These are phyloP conservation scores for Geotrichum carabidarum DNA, from an alignment of 1,139 yeast species.

Conservation along the genomic window DNA sequence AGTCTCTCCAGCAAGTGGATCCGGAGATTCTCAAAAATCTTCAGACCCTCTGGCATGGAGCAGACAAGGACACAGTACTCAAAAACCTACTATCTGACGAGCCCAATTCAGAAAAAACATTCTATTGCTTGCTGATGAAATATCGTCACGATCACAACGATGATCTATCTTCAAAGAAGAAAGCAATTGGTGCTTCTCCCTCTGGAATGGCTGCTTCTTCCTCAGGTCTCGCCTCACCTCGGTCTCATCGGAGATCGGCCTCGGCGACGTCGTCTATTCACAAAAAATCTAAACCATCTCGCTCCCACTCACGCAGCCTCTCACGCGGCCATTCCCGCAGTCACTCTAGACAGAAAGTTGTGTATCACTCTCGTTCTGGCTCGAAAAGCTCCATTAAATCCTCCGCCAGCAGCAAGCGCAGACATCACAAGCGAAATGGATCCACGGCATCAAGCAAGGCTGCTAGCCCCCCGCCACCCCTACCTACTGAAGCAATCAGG, in stretches of 20 bases:
- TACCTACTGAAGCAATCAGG: constrained; percentile 17
- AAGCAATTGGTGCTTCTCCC: neutral
- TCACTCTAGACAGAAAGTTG: neutral
- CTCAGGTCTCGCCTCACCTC: neutral
- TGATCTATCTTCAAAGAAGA: constrained; percentile 5
- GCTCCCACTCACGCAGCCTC: constrained; percentile 12
- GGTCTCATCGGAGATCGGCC: neutral
- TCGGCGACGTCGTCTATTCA: neutral
- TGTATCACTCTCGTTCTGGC: constrained; percentile 7
- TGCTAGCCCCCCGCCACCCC: constrained; percentile 16
- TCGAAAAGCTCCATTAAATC: constrained; percentile 10
- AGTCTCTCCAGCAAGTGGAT: constrained; percentile 59
- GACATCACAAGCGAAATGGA: neutral
- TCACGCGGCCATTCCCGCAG: constrained; percentile 5
- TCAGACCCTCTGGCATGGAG: constrained; percentile 88
- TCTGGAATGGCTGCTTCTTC: neutral
- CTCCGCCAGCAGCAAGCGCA: constrained; percentile 8
- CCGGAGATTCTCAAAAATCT: constrained; percentile 76
- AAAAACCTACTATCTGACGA: constrained; percentile 53
- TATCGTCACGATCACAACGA: constrained; percentile 71
- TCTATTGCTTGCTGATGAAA: constrained; percentile 74
- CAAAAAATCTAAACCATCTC: neutral
- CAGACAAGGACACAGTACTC: constrained; percentile 56
- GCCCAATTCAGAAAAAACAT: constrained; percentile 80
- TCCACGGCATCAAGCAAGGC: neutral